Percentiles rank a stretch among this genome's conserved stretches.
phyloP scores from a whole-genome alignment of 768 basidiomycete species.

The Aureoboletus auriporus region DNA sequence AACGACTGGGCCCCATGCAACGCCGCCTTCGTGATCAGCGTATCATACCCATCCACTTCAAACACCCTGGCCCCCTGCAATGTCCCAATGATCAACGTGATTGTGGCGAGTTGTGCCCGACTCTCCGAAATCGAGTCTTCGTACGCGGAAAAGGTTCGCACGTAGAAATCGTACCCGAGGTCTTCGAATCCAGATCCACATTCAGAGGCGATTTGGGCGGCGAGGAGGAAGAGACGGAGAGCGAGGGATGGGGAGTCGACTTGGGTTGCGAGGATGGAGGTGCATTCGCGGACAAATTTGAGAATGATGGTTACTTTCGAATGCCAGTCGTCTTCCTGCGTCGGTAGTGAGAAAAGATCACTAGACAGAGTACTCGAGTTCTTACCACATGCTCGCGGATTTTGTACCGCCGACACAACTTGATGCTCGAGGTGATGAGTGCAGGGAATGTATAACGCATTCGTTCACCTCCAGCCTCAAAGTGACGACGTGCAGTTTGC shows the following conservation, averaged over 20 bases:
- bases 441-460: constrained; percentile 98
- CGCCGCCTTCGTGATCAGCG: constrained; percentile 97
- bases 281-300: constrained; percentile 92
- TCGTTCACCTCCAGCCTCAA: constrained; percentile 87
- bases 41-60: constrained; percentile 92
- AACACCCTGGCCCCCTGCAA: constrained; percentile 90
- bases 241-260: constrained; percentile 93
- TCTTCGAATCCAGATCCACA: constrained; percentile 93
- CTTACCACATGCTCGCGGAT: constrained; percentile 67
- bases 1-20: constrained; percentile 92
- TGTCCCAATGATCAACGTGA: constrained; percentile 90
- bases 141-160: constrained; percentile 96
- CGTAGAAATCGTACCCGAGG: constrained; percentile 95
- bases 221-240: constrained; percentile 90
- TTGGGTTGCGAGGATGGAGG: constrained; percentile 87
- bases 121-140: constrained; percentile 97
- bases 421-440: constrained; percentile 88
- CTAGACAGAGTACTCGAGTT: not conserved
- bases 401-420: constrained; percentile 90
- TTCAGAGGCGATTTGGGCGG: constrained; percentile 93
- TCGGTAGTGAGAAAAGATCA: not conserved
- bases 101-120: constrained; percentile 94
- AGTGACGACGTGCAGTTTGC: constrained; percentile 86
- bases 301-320: constrained; percentile 82
- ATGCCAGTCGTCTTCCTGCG: constrained; percentile 85